Percentiles rank a stretch among this genome's conserved stretches.
These are phyloP conservation scores for Arthroderma sp. DNA, from an alignment of 2,329 filamentous ascomycete species.

Conservation along the genomic window DNA sequence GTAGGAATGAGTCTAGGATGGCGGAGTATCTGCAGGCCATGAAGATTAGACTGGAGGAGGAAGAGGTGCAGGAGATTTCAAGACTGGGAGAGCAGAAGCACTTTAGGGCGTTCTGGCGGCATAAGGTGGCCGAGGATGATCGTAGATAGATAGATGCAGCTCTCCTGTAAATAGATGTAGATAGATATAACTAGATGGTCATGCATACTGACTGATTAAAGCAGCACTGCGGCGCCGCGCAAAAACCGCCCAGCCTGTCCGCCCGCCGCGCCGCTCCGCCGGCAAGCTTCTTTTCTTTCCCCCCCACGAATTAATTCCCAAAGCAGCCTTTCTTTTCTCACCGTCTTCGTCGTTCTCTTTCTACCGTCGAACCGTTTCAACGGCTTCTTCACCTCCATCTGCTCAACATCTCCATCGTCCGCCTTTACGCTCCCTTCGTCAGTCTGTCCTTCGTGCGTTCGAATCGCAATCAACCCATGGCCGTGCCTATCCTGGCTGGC, in stretches of 20 bases:
- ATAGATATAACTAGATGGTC: too few relatives aligned
- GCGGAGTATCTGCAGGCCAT: conserved; percentile 43
- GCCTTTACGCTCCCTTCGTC: neutral
- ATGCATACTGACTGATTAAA: too few relatives aligned
- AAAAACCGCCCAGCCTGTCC: neutral
- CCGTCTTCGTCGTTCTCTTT: neutral
- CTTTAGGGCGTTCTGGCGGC: conserved; percentile 39
- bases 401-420: neutral
- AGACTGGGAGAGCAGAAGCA: conserved; percentile 37
- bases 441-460: neutral
- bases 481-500: conserved; percentile 6
- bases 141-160: conserved; percentile 13
- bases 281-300: neutral
- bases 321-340: neutral
- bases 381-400: neutral
- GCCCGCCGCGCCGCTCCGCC: neutral
- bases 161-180: neutral
- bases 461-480: conserved; percentile 1
- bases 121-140: conserved; percentile 36
- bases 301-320: neutral
- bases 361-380: too few relatives aligned
- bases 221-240: neutral
- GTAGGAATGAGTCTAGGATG: conserved; percentile 45
- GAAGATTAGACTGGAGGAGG: conserved; percentile 46
- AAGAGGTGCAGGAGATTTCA: conserved; percentile 43